A percentile compares a stretch with the other conserved stretches of the same genome.
Conservation (phyloP, 176 grass and related monocot species). For the Elaeis guineensis region DNA sequence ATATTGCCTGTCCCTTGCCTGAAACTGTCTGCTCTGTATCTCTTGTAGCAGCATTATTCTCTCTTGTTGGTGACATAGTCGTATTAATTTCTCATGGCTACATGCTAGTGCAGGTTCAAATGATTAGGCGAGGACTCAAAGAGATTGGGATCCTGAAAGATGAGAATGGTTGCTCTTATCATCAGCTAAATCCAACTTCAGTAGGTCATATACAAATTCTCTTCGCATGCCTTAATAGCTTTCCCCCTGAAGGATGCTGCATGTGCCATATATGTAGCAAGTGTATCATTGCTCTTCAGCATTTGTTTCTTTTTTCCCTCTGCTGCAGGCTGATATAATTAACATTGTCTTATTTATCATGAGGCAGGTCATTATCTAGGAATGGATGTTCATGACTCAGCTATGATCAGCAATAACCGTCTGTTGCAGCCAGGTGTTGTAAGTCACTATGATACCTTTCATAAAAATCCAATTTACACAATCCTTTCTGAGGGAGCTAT, state of each 20-base stretch:
- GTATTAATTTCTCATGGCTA: background rate
- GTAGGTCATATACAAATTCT: constrained; percentile 37
- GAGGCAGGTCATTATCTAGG: constrained; percentile 80
- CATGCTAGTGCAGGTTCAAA: constrained; percentile 36
- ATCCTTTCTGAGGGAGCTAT: too few species aligned
- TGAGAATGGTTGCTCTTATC: constrained; percentile 49
- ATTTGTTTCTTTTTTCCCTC: too few species aligned
- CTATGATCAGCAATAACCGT: constrained; percentile 35
- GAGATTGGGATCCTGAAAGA: constrained; percentile 66
- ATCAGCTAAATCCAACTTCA: constrained; percentile 89
- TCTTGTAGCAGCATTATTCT: too few species aligned
- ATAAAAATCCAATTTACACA: too few species aligned
- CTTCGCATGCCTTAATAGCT: constrained; percentile 4
- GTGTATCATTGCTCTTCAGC: background rate
- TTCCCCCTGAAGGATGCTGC: constrained; percentile 18
- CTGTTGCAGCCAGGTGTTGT: constrained; percentile 74
- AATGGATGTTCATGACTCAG: constrained; percentile 87
- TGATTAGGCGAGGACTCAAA: constrained; percentile 77
- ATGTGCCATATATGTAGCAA: background rate
- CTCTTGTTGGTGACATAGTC: too few species aligned
- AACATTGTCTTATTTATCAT: background rate
- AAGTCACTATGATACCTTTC: constrained; percentile 22
- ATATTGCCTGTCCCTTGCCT: too few species aligned
- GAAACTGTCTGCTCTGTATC: too few species aligned
- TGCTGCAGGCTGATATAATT: background rate